Percentiles rank a stretch among this genome's conserved stretches.
Evolutionary conservation across 163 green algal species (phyloP).

Genomic region (Chlamydomonas reinhardtii): DNA sequence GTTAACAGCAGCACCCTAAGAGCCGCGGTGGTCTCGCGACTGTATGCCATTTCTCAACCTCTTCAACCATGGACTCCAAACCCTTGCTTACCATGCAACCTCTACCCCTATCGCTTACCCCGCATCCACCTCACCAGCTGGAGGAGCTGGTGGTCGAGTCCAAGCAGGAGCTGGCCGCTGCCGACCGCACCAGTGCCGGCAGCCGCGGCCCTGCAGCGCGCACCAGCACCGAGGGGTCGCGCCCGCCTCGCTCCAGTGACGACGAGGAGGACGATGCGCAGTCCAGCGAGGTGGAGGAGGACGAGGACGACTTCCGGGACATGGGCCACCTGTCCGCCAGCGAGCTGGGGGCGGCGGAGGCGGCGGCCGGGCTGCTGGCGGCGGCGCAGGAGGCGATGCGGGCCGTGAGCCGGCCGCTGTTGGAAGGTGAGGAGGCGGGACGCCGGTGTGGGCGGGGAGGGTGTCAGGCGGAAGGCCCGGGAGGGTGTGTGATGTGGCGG

Average conservation of each 20-base stretch:
- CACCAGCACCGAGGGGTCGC: background rate
- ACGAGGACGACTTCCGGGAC: conserved; percentile 38
- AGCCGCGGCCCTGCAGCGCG: background rate
- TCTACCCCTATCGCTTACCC: too few species aligned
- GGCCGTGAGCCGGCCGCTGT: conserved; percentile 34
- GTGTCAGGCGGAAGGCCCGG: background rate
- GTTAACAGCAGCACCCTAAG: too few species aligned
- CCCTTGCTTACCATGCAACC: too few species aligned
- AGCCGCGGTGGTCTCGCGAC: too few species aligned
- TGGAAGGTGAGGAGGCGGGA: conserved; percentile 23
- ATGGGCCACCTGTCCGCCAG: conserved; percentile 21
- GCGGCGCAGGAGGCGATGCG: conserved; percentile 15
- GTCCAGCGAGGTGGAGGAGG: background rate
- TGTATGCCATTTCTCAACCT: too few species aligned
- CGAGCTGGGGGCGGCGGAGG: conserved; percentile 8
- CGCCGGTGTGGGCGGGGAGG: background rate
- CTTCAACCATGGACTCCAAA: too few species aligned
- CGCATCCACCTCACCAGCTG: too few species aligned
- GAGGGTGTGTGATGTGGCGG: background rate
- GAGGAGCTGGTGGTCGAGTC: conserved; percentile 30
- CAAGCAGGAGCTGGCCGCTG: background rate
- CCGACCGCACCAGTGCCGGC: background rate
- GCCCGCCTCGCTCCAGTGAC: background rate
- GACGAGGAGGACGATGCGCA: background rate
- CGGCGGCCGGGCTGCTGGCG: conserved; percentile 19